Percentiles rank a stretch among this genome's conserved stretches.
These are phyloP conservation scores for Psilocybe azurescens DNA, from an alignment of 768 basidiomycete genomes.

Conservation along the genomic window DNA sequence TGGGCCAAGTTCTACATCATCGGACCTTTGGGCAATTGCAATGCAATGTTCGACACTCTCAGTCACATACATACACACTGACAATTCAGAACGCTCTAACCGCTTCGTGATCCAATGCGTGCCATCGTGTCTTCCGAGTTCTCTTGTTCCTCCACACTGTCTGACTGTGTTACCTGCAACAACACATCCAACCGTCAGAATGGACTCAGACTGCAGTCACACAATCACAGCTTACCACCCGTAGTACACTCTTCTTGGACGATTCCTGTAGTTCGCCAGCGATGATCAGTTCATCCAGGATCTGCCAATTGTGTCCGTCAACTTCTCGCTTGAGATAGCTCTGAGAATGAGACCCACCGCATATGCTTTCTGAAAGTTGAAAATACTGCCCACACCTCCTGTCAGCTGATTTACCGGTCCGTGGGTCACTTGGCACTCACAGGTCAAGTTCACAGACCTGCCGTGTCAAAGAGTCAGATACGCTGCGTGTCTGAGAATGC, in stretches of 20 bases:
- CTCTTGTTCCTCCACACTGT: conserved; percentile 85
- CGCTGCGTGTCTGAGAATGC: not conserved
- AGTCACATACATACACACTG: conserved; percentile 5
- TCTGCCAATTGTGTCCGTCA: conserved; percentile 40
- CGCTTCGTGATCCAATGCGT: conserved; percentile 73
- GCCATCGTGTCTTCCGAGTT: conserved; percentile 82
- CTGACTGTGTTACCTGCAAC: conserved; percentile 81
- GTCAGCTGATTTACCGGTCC: conserved; percentile 21
- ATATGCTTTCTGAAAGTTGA: conserved; percentile 99
- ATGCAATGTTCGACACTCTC: conserved; percentile 24
- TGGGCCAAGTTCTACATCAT: conserved; percentile 39
- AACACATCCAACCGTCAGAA: not conserved
- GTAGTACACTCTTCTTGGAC: conserved; percentile 88
- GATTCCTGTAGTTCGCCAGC: conserved; percentile 98
- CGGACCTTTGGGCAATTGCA: conserved; percentile 42
- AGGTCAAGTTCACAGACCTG: conserved; percentile 95
- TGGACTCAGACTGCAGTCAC: not conserved
- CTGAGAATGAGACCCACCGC: conserved; percentile 55
- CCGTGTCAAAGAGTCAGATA: conserved; percentile 5
- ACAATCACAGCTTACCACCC: conserved; percentile 40
- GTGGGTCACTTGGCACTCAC: conserved; percentile 50
- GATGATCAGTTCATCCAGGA: conserved; percentile 96
- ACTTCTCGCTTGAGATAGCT: conserved; percentile 1
- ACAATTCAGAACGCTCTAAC: conserved; percentile 48
- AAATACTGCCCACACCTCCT: conserved; percentile 66